These are phyloP conservation scores for Crithidia expoeki DNA, from an alignment of 208 protist species.

Conservation along the genomic window DNA sequence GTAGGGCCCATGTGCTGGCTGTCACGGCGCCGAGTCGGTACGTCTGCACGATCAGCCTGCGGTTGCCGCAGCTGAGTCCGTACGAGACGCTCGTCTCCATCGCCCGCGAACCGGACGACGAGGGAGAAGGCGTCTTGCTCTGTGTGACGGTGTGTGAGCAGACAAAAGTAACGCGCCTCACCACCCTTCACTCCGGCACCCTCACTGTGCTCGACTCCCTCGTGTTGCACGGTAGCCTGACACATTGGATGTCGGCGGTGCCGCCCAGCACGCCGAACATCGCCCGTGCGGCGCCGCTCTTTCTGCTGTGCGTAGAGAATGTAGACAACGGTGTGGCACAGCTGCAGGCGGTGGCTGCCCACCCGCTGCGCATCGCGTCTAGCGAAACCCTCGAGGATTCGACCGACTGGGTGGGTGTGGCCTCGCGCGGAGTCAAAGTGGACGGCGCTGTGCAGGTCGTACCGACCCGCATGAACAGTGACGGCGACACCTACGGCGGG, in stretches of 20 bases:
- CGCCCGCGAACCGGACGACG: conserved; percentile 23
- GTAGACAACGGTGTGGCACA: conserved; percentile 5
- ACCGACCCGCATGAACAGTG: conserved; percentile 17
- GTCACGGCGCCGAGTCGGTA: conserved; percentile 26
- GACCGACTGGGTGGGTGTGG: conserved; percentile 1
- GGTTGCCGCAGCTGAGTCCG: conserved; percentile 16
- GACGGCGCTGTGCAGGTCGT: conserved; percentile 31
- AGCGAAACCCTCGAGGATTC: conserved; percentile 22
- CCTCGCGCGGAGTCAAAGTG: conserved; percentile 15
- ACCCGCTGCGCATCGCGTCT: conserved; percentile 39
- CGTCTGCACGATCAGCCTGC: conserved; percentile 20
- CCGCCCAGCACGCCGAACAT: conserved; percentile 10
- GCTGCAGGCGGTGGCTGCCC: conserved; percentile 34
- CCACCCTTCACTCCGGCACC: conserved; percentile 22
- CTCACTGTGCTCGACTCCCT: conserved; percentile 28
- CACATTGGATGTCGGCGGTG: conserved; percentile 38
- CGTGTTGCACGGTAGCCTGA: conserved; percentile 18
- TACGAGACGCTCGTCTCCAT: conserved; percentile 28
- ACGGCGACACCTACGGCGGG: conserved; percentile 16
- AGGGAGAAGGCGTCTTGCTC: conserved; percentile 23
- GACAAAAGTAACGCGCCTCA: conserved; percentile 19
- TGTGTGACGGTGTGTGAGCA: conserved; percentile 28
- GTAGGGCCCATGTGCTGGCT: conserved; percentile 12
- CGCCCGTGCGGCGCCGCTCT: conserved; percentile 18
- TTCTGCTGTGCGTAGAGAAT: conserved; percentile 24